Percentiles rank a stretch among this genome's conserved stretches.
These are phyloP conservation scores for Pyrenophora teres DNA, from an alignment of 2,329 filamentous ascomycete genomes.

Conservation along the genomic window DNA sequence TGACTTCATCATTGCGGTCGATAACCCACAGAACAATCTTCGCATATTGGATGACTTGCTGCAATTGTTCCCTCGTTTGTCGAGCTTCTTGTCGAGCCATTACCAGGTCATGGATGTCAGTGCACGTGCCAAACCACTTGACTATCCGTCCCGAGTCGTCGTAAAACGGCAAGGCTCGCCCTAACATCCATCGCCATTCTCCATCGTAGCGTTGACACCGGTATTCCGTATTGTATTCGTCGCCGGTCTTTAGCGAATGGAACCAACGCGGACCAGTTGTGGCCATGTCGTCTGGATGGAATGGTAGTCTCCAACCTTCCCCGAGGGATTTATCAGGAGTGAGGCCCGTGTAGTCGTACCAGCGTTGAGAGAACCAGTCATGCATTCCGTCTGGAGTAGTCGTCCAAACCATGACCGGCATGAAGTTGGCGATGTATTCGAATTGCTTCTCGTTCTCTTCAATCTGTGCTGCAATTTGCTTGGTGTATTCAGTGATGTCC, in stretches of 20 bases:
- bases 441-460: constrained; percentile 75
- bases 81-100: constrained; percentile 69
- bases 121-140: constrained; percentile 82
- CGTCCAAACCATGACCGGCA: constrained; percentile 69
- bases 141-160: constrained; percentile 71
- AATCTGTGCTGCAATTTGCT: constrained; percentile 71
- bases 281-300: constrained; percentile 72
- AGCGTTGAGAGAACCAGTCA: constrained; percentile 78
- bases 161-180: constrained; percentile 69
- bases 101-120: constrained; percentile 77
- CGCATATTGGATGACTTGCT: constrained; percentile 74
- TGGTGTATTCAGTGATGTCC: constrained; percentile 72
- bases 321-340: constrained; percentile 66
- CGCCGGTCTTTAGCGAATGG: constrained; percentile 67
- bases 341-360: constrained; percentile 77
- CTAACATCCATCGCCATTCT: constrained; percentile 79
- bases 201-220: constrained; percentile 69
- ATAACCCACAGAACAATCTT: constrained; percentile 78
- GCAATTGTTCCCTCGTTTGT: constrained; percentile 70
- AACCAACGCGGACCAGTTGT: constrained; percentile 63
- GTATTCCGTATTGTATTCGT: constrained; percentile 71
- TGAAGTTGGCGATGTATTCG: constrained; percentile 72
- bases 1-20: constrained; percentile 64
- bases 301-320: constrained; percentile 64
- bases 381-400: constrained; percentile 66